A percentile compares a stretch with the other conserved stretches of the same genome.
Evolutionary conservation across 106 monocot genomes (phyloP).

Genomic region (Dactylorhiza incarnata): DNA sequence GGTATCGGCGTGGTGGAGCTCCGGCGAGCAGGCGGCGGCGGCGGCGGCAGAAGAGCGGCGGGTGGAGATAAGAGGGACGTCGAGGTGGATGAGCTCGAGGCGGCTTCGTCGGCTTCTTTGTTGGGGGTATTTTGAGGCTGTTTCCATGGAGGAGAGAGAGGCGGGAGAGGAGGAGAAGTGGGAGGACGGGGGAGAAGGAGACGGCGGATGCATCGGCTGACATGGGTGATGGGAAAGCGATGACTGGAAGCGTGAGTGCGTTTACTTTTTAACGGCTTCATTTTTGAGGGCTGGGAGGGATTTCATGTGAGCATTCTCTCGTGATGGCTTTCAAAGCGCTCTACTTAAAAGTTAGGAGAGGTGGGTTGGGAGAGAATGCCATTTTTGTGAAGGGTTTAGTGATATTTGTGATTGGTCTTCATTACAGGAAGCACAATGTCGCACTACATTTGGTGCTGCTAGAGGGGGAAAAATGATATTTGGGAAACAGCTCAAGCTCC

Average conservation of each 20-base stretch:
- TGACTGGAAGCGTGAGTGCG: neutral
- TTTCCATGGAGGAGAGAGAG: conserved; percentile 3
- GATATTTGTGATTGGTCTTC: too few relatives aligned
- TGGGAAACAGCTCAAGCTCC: too few relatives aligned
- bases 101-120: neutral
- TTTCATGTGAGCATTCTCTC: conserved; percentile 5
- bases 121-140: neutral
- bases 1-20: neutral
- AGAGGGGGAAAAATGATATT: too few relatives aligned
- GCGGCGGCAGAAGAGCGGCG: conserved; percentile 8
- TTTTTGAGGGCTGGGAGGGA: neutral
- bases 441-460: too few relatives aligned
- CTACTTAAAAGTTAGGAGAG: too few relatives aligned
- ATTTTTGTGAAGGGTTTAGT: too few relatives aligned
- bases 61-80: conserved; percentile 48
- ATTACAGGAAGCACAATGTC: too few relatives aligned
- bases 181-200: neutral
- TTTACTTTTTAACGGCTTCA: neutral
- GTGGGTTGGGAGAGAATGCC: too few relatives aligned
- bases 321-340: conserved; percentile 5
- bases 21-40: neutral
- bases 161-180: neutral
- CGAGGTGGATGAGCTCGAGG: conserved; percentile 23
- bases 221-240: neutral
- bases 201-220: neutral